Evolutionary conservation across 345 rosid species (phyloP).

Genomic region (Iberis pinnata): DNA sequence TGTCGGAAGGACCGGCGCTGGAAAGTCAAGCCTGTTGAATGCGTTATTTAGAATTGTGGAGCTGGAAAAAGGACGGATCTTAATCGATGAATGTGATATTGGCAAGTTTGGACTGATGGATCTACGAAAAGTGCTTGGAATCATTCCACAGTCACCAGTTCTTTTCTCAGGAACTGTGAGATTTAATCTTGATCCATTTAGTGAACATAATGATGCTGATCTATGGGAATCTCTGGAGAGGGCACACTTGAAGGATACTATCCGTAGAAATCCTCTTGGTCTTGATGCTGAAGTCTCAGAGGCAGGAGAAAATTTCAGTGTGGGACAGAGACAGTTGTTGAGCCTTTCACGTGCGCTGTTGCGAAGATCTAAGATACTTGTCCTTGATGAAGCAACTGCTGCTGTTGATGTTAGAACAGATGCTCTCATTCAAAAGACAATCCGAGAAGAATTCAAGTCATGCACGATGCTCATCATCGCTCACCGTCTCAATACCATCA

Average conservation of each 20-base stretch:
- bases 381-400: slow-evolving; percentile 84
- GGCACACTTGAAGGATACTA: slow-evolving; percentile 30
- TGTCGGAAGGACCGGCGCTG: slow-evolving; percentile 91
- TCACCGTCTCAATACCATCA: slow-evolving; percentile 75
- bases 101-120: slow-evolving; percentile 67
- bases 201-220: slow-evolving; percentile 66
- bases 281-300: slow-evolving; percentile 53
- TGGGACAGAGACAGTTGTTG: slow-evolving; percentile 87
- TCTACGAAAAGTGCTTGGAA: slow-evolving; percentile 66
- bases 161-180: slow-evolving; percentile 84
- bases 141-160: slow-evolving; percentile 84
- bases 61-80: slow-evolving; percentile 62
- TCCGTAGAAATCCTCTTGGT: slow-evolving; percentile 32
- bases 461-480: slow-evolving; percentile 84
- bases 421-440: slow-evolving; percentile 63
- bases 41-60: slow-evolving; percentile 79
- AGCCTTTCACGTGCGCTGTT: slow-evolving; percentile 74
- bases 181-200: slow-evolving; percentile 70
- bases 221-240: slow-evolving; percentile 44
- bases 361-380: slow-evolving; percentile 59
- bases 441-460: slow-evolving; percentile 59
- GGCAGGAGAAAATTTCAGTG: slow-evolving; percentile 91
- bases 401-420: slow-evolving; percentile 83
- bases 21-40: slow-evolving; percentile 82
- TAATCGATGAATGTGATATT: slow-evolving; percentile 72